These are phyloP conservation scores for Lepidium aucheri DNA, from an alignment of 345 rosid species.

Conservation along the genomic window DNA sequence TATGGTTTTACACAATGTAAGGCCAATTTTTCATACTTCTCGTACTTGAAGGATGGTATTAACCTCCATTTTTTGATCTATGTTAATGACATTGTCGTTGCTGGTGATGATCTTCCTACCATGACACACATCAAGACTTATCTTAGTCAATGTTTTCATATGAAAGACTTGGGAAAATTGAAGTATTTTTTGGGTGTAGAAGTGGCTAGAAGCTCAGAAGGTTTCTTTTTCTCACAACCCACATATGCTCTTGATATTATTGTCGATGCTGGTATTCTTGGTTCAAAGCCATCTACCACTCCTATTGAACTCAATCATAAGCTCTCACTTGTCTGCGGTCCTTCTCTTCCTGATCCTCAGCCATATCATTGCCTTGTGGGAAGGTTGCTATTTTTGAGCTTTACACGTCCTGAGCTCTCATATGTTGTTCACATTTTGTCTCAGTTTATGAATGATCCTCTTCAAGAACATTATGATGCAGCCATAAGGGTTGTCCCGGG, in stretches of 20 bases:
- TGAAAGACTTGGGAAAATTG: not conserved
- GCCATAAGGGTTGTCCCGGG: not conserved
- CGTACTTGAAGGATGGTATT: too few relatives aligned
- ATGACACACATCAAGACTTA: too few relatives aligned
- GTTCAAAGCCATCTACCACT: not conserved
- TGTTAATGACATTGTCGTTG: too few relatives aligned
- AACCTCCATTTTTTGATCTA: too few relatives aligned
- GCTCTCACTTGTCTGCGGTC: not conserved
- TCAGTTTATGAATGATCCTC: not conserved
- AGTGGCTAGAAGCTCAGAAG: not conserved
- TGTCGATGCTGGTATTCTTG: not conserved
- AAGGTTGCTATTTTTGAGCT: not conserved
- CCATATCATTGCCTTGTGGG: not conserved
- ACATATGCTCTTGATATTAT: not conserved
- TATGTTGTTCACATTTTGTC: not conserved
- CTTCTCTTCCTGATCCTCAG: not conserved
- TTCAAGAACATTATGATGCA: not conserved
- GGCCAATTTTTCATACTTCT: too few relatives aligned
- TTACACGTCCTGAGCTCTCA: not conserved
- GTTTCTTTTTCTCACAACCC: not conserved
- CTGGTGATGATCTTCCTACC: too few relatives aligned
- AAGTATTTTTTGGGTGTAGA: not conserved
- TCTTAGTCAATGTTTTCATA: not conserved
- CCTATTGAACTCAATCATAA: not conserved
- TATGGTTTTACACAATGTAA: too few relatives aligned